phyloP scores from a whole-genome alignment of 2,329 filamentous ascomycete species.

The Neofusicoccum sp. region DNA sequence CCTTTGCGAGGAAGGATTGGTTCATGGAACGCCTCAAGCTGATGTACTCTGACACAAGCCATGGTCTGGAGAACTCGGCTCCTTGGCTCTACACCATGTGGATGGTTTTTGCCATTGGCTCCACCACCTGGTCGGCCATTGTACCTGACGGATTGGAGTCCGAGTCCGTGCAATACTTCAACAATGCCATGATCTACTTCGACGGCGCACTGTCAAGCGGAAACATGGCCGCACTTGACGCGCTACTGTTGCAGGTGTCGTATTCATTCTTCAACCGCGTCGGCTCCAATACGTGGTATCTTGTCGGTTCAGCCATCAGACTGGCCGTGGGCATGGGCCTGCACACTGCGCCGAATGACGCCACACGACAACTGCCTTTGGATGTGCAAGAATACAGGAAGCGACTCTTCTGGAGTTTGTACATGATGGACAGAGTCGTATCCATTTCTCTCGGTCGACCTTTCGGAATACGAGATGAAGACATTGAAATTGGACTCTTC shows the following conservation, averaged over 20 bases:
- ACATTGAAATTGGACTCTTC: constrained; percentile 46
- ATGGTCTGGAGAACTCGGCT: constrained; percentile 25
- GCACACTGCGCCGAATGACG: constrained; percentile 32
- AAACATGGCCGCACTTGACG: constrained; percentile 37
- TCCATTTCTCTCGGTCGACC: constrained; percentile 47
- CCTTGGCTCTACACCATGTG: constrained; percentile 44
- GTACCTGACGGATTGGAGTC: constrained; percentile 28
- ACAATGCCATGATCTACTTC: constrained; percentile 45
- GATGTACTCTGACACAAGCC: background rate
- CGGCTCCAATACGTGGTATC: constrained; percentile 49
- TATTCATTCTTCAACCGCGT: constrained; percentile 51
- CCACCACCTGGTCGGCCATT: constrained; percentile 46
- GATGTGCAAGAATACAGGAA: constrained; percentile 41
- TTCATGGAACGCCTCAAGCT: constrained; percentile 34
- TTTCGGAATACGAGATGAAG: constrained; percentile 48
- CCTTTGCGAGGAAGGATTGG: constrained; percentile 40
- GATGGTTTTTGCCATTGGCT: constrained; percentile 51
- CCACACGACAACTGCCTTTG: background rate
- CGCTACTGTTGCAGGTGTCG: constrained; percentile 47
- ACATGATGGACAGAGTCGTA: constrained; percentile 52
- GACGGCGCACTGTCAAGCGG: background rate
- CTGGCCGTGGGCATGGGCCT: constrained; percentile 47
- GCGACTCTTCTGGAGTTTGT: constrained; percentile 47
- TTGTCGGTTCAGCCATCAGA: constrained; percentile 46
- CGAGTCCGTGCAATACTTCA: constrained; percentile 48